Percentiles rank a stretch among this genome's conserved stretches.
Conservation (phyloP, 2,329 filamentous ascomycete species). For the Drechslera avenae region DNA sequence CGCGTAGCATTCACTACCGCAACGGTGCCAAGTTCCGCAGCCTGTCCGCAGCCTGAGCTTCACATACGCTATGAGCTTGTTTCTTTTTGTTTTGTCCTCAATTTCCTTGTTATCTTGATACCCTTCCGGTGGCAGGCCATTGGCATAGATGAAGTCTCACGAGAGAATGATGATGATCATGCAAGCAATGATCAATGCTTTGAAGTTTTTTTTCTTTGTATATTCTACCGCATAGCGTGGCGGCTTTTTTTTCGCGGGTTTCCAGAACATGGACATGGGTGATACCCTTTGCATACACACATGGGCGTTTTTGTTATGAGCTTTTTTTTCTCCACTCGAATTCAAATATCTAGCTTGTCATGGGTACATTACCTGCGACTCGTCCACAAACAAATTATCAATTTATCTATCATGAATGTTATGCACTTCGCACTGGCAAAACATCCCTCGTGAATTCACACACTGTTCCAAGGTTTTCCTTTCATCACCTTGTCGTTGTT, state of each 20-base stretch:
- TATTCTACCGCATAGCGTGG: constrained; percentile 5
- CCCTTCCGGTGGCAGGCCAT: constrained; percentile 15
- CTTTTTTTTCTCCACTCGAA: constrained; percentile 2
- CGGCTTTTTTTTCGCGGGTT: not conserved
- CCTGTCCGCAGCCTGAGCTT: constrained; percentile 9
- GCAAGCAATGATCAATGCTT: too few species aligned
- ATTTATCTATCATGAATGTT: not conserved
- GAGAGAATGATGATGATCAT: not conserved
- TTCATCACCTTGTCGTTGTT: not conserved
- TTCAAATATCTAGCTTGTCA: not conserved
- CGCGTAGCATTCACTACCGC: constrained; percentile 12
- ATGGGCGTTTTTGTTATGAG: constrained; percentile 16
- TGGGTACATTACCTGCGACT: too few species aligned
- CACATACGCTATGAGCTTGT: not conserved
- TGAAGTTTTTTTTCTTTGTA: not conserved
- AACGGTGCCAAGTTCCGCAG: constrained; percentile 36
- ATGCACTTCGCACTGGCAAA: too few species aligned
- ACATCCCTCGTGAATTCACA: too few species aligned
- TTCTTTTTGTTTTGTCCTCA: not conserved
- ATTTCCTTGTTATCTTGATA: constrained; percentile 2
- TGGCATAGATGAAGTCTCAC: not conserved
- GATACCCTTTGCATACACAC: constrained; percentile 26
- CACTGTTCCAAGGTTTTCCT: too few species aligned
- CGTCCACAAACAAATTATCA: not conserved
- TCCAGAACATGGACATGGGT: constrained; percentile 6